Evolutionary conservation across 2,329 filamentous ascomycete genomes (phyloP).

Genomic region (Trichoderma gracile): DNA sequence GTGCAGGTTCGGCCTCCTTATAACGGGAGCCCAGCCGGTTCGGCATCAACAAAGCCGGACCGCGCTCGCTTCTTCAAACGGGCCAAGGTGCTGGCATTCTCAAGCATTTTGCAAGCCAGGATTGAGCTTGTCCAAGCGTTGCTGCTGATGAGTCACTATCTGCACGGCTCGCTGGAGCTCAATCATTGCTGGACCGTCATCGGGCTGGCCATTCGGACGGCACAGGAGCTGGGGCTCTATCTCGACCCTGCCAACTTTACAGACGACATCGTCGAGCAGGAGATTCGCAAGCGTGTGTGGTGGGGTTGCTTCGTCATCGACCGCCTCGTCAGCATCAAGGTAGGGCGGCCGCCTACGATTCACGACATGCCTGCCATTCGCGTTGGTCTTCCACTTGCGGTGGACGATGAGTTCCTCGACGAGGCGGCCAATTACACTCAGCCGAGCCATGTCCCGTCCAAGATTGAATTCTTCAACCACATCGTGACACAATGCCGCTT

Average conservation of each 20-base stretch:
- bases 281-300: slow-evolving; percentile 23
- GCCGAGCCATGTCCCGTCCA: slow-evolving; percentile 13
- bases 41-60: slow-evolving; percentile 15
- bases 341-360: slow-evolving; percentile 16
- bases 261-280: slow-evolving; percentile 12
- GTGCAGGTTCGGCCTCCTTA: slow-evolving; percentile 6
- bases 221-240: slow-evolving; percentile 18
- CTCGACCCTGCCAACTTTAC: slow-evolving; percentile 15
- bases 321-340: slow-evolving; percentile 22
- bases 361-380: slow-evolving; percentile 17
- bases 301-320: slow-evolving; percentile 22
- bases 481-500: slow-evolving; percentile 20
- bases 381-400: slow-evolving; percentile 6
- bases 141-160: slow-evolving; percentile 17
- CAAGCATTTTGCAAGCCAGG: slow-evolving; percentile 15
- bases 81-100: slow-evolving; percentile 18
- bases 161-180: slow-evolving; percentile 18
- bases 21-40: not conserved
- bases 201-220: slow-evolving; percentile 14
- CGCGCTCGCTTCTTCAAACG: slow-evolving; percentile 20
- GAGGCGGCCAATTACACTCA: slow-evolving; percentile 15
- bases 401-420: slow-evolving; percentile 16
- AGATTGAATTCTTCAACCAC: slow-evolving; percentile 16
- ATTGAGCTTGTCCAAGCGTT: slow-evolving; percentile 19
- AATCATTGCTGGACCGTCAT: slow-evolving; percentile 21